Base-by-base conservation (phyloP, 2,329 filamentous ascomycete genomes). In the Colletotrichum eleusines region DNA sequence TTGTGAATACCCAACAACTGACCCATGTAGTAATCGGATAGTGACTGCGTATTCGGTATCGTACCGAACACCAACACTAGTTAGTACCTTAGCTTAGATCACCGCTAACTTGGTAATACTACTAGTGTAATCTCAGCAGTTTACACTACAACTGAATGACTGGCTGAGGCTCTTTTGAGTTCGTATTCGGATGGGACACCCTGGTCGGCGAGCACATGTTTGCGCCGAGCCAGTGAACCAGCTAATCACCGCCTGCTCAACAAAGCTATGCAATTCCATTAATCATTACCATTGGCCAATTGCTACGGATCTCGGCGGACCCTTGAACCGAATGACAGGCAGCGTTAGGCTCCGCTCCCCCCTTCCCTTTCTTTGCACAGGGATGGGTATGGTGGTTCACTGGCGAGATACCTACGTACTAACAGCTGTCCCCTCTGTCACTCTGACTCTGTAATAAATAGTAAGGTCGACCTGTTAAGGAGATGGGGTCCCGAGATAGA, bases 141-240 rank as follows among this genome's bases (percentile, higher is more conserved):
- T 60, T 23, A 20, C 18, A n/a, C 20, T 60, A 18, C 42, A 16
- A 35, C 20, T 31, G 23, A 20, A 38, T 33, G 48, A 50, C 35
- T 31, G 33, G 9, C 46, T 28, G 64, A 33, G 26, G 40, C 40
- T 33, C 42, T 57, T 59, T 65, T 53, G 61, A 59, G n/a, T 69
- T 69, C 66, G 66, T 69, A 69, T 69, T 69, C 66, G 66, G 66
- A 64, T 69, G 65, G 50, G 31, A 35, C 26, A 44, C 60, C 50
- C 35, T 46, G 44, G 48, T 61, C 59, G 38, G 38, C 50, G 16
- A 48, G 50, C 28, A 48, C 31, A 46, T 46, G 61, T 54, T 55
- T 48, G 42, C 48, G 28, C 26, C 9, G 5, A 44, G 26, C 58
- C 20, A n/a, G 9, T 23, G 33, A 55, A 6, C 35, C 11, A 8